A percentile compares a stretch with the other conserved stretches of the same genome.
Conservation (phyloP, 1,284 basidiomycete genomes). For the Naganishia cerealis region DNA sequence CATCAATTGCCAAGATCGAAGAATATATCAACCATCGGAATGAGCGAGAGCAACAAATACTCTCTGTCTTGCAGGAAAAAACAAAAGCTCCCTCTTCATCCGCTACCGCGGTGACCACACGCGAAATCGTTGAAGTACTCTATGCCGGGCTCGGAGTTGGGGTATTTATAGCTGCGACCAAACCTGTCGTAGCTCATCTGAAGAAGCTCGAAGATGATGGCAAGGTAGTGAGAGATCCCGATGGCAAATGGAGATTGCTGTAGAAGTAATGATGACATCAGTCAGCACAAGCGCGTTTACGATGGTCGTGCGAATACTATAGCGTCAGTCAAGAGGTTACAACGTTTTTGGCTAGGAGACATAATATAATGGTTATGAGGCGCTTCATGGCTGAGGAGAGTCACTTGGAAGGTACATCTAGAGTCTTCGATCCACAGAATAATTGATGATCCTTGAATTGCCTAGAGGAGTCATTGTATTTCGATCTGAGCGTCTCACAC, state of each 20-base stretch:
- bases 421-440: slow-evolving; percentile 4
- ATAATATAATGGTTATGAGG: background rate
- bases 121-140: slow-evolving; percentile 26
- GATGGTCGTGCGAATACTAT: no score
- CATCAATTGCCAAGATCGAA: slow-evolving; percentile 16
- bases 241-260: slow-evolving; percentile 6
- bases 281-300: no score
- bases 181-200: slow-evolving; percentile 26
- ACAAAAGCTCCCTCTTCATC: background rate
- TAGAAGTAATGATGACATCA: background rate
- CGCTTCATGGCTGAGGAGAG: background rate
- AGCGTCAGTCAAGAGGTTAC: background rate
- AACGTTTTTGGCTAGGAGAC: background rate
- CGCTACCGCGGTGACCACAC: background rate
- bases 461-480: slow-evolving; percentile 19
- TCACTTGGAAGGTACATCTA: background rate
- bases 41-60: slow-evolving; percentile 27
- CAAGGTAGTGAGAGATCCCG: background rate
- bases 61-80: background rate
- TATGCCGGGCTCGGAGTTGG: slow-evolving; percentile 20
- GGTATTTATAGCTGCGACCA: slow-evolving; percentile 18
- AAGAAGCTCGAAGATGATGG: slow-evolving; percentile 23
- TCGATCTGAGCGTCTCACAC: slow-evolving; percentile 1
- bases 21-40: slow-evolving; percentile 32
- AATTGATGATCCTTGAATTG: slow-evolving; percentile 9